Evolutionary conservation across 1,284 basidiomycete species (phyloP).

Genomic region (Boletellus deceptivus): DNA sequence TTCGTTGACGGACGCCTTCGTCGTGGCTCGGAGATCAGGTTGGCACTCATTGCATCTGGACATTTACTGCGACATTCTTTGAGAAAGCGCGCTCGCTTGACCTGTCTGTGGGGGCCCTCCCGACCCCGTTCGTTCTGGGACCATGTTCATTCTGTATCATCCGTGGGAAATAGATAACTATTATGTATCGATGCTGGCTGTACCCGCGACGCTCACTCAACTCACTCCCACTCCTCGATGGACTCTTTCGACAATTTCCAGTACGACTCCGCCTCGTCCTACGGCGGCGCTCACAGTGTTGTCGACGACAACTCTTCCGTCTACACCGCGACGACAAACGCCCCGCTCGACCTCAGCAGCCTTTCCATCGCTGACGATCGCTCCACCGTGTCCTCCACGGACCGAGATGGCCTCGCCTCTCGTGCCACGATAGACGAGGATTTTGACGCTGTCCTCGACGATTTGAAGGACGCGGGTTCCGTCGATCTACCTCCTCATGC

Average conservation of each 20-base stretch:
- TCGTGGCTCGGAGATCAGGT: neutral
- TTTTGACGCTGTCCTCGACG: conserved; percentile 83
- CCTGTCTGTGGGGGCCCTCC: conserved; percentile 7
- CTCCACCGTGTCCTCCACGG: conserved; percentile 39
- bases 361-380: conserved; percentile 63
- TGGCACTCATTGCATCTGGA: neutral
- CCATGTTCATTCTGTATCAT: conserved; percentile 16
- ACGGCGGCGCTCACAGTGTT: conserved; percentile 68
- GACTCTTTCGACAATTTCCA: conserved; percentile 88
- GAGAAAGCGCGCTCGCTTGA: conserved; percentile 6
- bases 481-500: conserved; percentile 88
- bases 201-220: conserved; percentile 1
- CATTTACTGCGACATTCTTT: conserved; percentile 13
- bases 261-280: conserved; percentile 74
- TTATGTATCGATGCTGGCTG: conserved; percentile 8
- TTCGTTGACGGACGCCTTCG: neutral
- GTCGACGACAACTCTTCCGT: conserved; percentile 85
- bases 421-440: conserved; percentile 67
- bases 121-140: conserved; percentile 14
- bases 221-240: conserved; percentile 44
- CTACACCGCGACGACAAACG: conserved; percentile 70
- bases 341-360: conserved; percentile 61
- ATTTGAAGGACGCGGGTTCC: conserved; percentile 81
- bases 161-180: conserved; percentile 33
- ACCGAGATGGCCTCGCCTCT: conserved; percentile 38